Conservation (phyloP, 805 yeast genomes). For the Cyberlindnera meyerae region DNA sequence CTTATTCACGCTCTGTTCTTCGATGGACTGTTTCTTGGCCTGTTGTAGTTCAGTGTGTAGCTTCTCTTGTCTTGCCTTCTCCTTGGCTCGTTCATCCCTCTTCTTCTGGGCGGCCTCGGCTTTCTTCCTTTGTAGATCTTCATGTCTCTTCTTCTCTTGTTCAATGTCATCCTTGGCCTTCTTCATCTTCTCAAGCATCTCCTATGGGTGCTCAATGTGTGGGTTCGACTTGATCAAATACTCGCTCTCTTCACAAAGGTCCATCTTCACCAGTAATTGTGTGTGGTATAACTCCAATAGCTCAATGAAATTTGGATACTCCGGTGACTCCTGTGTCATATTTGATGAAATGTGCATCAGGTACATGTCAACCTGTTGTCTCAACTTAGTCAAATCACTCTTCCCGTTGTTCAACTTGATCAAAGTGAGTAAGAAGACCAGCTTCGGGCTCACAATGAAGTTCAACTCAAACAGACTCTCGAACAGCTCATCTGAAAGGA, state of each 20-base stretch:
- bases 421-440: constrained; percentile 17
- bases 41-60: constrained; percentile 8
- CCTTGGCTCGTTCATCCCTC: constrained; percentile 12
- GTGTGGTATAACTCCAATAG: constrained; percentile 22
- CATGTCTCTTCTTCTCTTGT: constrained; percentile 9
- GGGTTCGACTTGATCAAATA: constrained; percentile 18
- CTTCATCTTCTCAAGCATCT: constrained; percentile 11
- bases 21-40: constrained; percentile 9
- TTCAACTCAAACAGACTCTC: constrained; percentile 10
- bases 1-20: constrained; percentile 1
- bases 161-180: constrained; percentile 9
- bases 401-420: constrained; percentile 22
- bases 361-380: constrained; percentile 21
- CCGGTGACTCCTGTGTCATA: constrained; percentile 3
- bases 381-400: constrained; percentile 14
- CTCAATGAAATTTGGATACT: constrained; percentile 13
- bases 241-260: constrained; percentile 20
- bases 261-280: constrained; percentile 18
- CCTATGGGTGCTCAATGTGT: constrained; percentile 13
- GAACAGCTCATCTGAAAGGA: constrained; percentile 15
- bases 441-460: constrained; percentile 17
- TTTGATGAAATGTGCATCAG: constrained; percentile 12
- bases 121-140: constrained; percentile 12
- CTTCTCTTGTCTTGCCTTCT: constrained; percentile 7
- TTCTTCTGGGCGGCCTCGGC: constrained; percentile 11